Evolutionary conservation across 169 alveolate genomes (phyloP), one percentile per base, ranked within the genome.

Genomic region (Babesia sp.): DNA sequence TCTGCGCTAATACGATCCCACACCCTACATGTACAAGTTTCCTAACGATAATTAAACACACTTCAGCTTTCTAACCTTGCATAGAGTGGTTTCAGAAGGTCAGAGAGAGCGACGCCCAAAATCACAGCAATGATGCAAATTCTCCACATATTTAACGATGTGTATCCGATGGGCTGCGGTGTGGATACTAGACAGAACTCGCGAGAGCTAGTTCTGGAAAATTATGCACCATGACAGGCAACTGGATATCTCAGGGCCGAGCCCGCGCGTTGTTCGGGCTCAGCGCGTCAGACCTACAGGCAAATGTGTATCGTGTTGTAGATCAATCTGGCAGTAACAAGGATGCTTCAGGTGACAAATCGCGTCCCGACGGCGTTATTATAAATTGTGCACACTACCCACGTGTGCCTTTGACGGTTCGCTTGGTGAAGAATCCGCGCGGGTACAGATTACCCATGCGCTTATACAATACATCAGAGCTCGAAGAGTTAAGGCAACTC

Each of bases 21-120:
- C 79, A 69, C 28, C 88, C 88, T 26, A 80, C 14, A 51, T 80
- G 88, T 14, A 79, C 87, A 26, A 20, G 57, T 50, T 51, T 68
- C 56, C 67, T 50, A 22, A 11, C 16, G 29, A n/a, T 2, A 12
- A 14, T 53, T 24, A 6, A 31, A 55, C 12, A 5, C 29, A n/a
- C 1, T 11, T 29, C 4, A 12, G 7, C 6, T 11, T 14, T 31
- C 50, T 53, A 9, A 78, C 87, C 87, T 68, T 11, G 87, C 64
- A 20, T 69, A 45, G 31, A 78, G 45, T 9, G 71, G 78, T 16
- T 41, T 39, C 5, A 78, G 53, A 22, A 78, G 28, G 42, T 70
- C 45, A n/a, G 83, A 28, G 8, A 42, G 26, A 56, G 87, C 83
- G 73, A 71, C 69, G 18, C 53, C 18, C 55, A 78, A 34, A 37